Conservation (phyloP, 768 basidiomycete species). For the Cubamyces sp. region DNA sequence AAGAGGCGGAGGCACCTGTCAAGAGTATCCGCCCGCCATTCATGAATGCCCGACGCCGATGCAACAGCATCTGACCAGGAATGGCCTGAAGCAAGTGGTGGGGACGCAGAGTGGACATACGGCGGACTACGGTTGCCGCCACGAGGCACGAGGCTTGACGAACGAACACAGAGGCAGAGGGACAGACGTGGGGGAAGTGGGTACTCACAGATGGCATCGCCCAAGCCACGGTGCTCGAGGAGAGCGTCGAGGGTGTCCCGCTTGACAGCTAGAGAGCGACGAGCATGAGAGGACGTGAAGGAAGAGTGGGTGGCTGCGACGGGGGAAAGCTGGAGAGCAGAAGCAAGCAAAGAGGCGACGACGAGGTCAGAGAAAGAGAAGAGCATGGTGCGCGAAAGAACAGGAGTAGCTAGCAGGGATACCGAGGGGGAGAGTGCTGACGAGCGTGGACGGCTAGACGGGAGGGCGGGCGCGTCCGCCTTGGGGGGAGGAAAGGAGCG, state of each 20-base stretch:
- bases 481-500: conserved; percentile 44
- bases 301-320: conserved; percentile 47
- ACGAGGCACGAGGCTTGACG: too few species aligned
- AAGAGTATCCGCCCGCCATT: too few species aligned
- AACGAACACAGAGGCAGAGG: not conserved
- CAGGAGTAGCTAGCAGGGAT: conserved; percentile 12
- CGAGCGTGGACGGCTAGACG: conserved; percentile 39
- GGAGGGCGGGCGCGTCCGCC: conserved; percentile 30
- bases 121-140: not conserved
- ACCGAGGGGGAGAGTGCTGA: conserved; percentile 37
- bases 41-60: not conserved
- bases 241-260: conserved; percentile 28
- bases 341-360: conserved; percentile 33
- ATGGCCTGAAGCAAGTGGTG: not conserved
- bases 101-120: not conserved
- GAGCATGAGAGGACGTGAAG: conserved; percentile 39
- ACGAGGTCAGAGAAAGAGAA: conserved; percentile 15
- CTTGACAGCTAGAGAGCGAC: conserved; percentile 35
- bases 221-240: conserved; percentile 12
- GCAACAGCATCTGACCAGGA: not conserved
- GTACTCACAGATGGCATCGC: conserved; percentile 26
- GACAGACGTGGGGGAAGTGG: conserved; percentile 8
- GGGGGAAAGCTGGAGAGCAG: conserved; percentile 29
- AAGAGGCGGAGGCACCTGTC: too few species aligned
- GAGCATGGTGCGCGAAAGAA: conserved; percentile 15